Percentiles rank a stretch among this genome's conserved stretches.
Evolutionary conservation across 176 grass and related monocot genomes (phyloP).

Genomic region (Puccinellia tenuiflora): DNA sequence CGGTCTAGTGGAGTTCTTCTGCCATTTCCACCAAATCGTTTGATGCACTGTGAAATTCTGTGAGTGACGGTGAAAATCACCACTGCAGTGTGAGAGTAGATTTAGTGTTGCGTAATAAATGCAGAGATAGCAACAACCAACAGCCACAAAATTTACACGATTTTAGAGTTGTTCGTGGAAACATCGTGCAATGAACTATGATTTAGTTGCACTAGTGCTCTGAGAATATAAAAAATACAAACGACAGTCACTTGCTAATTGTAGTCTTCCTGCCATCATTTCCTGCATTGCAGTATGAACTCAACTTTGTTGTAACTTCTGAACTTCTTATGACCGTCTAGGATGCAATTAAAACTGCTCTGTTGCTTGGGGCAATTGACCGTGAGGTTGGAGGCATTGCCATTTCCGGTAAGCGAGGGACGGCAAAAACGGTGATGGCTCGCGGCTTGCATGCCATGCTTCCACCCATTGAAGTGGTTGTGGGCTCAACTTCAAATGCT

Average conservation of each 20-base stretch:
- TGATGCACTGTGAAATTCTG: neutral
- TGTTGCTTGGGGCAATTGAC: conserved; percentile 84
- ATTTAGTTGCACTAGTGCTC: neutral
- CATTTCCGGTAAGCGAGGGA: conserved; percentile 89
- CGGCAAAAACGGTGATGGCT: conserved; percentile 95
- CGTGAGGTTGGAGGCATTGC: conserved; percentile 91
- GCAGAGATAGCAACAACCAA: neutral
- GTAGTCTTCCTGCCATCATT: neutral
- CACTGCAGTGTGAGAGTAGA: neutral
- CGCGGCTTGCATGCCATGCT: conserved; percentile 96
- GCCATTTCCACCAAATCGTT: neutral
- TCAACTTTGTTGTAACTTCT: neutral
- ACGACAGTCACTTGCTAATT: neutral
- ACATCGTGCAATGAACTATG: neutral
- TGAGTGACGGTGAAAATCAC: neutral
- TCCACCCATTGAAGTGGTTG: conserved; percentile 89
- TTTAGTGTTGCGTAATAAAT: neutral
- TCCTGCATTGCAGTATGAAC: neutral
- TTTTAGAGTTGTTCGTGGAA: neutral
- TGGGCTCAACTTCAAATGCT: conserved; percentile 74
- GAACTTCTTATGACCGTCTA: neutral
- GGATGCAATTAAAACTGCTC: conserved; percentile 94
- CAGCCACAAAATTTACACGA: neutral
- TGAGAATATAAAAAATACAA: neutral
- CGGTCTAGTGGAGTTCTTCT: neutral